These are phyloP conservation scores for Lachancea kluyveri DNA, from an alignment of 805 yeast genomes.

Conservation along the genomic window DNA sequence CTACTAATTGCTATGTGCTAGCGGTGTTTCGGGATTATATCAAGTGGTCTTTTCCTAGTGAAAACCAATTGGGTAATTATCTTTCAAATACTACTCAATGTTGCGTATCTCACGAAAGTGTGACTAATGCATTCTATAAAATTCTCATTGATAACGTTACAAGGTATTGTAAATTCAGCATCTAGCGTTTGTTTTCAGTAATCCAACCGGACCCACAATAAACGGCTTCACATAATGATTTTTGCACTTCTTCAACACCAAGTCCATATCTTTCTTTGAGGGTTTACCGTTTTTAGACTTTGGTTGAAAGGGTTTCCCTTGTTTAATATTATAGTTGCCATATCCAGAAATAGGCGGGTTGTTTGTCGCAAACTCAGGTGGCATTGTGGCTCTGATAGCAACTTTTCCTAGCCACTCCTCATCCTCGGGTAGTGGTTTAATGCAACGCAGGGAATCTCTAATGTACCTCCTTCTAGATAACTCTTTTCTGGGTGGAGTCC, in stretches of 20 bases:
- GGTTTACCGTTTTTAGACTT: conserved; percentile 6
- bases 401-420: conserved; percentile 49
- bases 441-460: conserved; percentile 51
- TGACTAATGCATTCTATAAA: no score
- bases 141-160: no score
- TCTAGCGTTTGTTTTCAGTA: conserved; percentile 14
- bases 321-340: not conserved
- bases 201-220: conserved; percentile 28
- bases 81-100: no score
- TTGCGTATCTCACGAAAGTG: no score
- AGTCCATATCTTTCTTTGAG: conserved; percentile 6
- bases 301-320: not conserved
- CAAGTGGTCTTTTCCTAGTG: no score
- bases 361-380: conserved; percentile 21
- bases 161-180: no score
- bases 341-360: conserved; percentile 20
- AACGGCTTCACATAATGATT: conserved; percentile 26
- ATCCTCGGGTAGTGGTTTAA: conserved; percentile 45
- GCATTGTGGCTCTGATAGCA: conserved; percentile 29
- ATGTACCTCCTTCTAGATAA: conserved; percentile 36
- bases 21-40: no score
- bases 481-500: conserved; percentile 42
- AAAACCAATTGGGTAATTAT: no score
- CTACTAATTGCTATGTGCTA: no score
- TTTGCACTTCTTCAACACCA: conserved; percentile 14